phyloP scores from a whole-genome alignment of 805 yeast species.

The Starmerella floricola region DNA sequence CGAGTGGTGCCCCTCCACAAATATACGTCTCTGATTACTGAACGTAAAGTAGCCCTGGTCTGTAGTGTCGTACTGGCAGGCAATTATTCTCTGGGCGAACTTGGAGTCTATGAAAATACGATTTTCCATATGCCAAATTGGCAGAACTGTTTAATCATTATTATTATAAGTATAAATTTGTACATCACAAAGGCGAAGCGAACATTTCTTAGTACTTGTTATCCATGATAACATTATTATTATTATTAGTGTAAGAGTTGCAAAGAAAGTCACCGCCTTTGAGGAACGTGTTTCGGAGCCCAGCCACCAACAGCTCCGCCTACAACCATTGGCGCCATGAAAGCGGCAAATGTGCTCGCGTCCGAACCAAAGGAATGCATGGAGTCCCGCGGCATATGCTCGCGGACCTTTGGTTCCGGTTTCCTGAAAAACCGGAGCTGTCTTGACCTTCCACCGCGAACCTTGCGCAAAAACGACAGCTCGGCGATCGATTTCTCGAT shows the following conservation, averaged over 20 bases:
- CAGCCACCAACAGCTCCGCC: conserved; percentile 48
- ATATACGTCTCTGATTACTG: no score
- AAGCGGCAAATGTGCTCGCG: conserved; percentile 19
- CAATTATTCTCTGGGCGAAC: no score
- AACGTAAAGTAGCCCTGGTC: no score
- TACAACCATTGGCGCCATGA: conserved; percentile 43
- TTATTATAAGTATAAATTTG: no score
- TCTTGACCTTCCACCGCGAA: conserved; percentile 33
- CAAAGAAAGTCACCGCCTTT: background rate
- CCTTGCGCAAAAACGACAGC: conserved; percentile 27
- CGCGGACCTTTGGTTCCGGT: background rate
- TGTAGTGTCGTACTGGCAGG: no score
- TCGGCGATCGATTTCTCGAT: conserved; percentile 32
- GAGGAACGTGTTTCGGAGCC: conserved; percentile 13
- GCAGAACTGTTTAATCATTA: background rate
- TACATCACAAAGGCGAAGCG: no score
- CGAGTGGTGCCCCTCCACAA: no score
- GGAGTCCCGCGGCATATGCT: conserved; percentile 6
- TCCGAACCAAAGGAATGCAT: conserved; percentile 14
- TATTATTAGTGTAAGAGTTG: background rate
- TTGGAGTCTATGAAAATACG: background rate
- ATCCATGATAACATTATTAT: background rate
- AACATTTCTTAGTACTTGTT: no score
- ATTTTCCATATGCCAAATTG: background rate
- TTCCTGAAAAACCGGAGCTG: conserved; percentile 13